phyloP scores from a whole-genome alignment of 768 basidiomycete species.

The Tricholoma sp. region DNA sequence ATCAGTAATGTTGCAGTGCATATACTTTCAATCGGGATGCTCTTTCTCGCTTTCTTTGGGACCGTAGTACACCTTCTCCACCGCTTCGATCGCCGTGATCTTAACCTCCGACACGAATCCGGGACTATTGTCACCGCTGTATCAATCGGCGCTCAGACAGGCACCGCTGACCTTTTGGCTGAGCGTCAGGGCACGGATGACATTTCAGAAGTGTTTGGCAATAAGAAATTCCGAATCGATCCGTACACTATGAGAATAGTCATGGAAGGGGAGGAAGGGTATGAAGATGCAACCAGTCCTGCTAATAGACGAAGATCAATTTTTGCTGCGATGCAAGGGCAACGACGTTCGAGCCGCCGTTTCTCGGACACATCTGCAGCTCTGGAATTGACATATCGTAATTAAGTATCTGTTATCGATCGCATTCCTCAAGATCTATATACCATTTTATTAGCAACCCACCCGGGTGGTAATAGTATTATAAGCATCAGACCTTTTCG shows the following conservation, averaged over 20 bases:
- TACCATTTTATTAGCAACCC: no score
- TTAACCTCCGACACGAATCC: slow-evolving; percentile 42
- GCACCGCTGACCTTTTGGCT: slow-evolving; percentile 40
- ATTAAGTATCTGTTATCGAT: no score
- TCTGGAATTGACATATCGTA: no score
- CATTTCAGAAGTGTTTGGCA: slow-evolving; percentile 33
- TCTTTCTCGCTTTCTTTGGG: slow-evolving; percentile 39
- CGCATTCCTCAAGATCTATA: no score
- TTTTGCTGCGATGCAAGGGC: slow-evolving; percentile 28
- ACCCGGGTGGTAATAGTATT: no score
- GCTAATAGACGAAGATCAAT: slow-evolving; percentile 26
- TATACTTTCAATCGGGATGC: slow-evolving; percentile 34
- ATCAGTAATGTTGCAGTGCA: slow-evolving; percentile 38
- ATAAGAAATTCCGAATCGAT: slow-evolving; percentile 48
- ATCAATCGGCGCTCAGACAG: slow-evolving; percentile 47
- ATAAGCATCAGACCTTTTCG: no score
- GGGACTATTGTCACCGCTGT: slow-evolving; percentile 56
- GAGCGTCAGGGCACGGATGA: slow-evolving; percentile 35
- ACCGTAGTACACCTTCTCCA: slow-evolving; percentile 45
- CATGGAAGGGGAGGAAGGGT: slow-evolving; percentile 49
- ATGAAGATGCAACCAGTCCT: slow-evolving; percentile 34
- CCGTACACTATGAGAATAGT: slow-evolving; percentile 44
- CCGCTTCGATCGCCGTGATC: slow-evolving; percentile 34
- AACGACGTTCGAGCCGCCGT: background rate
- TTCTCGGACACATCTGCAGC: no score